Evolutionary conservation across 1,139 yeast genomes (phyloP).

Genomic region (Magnusiomyces magnusii): DNA sequence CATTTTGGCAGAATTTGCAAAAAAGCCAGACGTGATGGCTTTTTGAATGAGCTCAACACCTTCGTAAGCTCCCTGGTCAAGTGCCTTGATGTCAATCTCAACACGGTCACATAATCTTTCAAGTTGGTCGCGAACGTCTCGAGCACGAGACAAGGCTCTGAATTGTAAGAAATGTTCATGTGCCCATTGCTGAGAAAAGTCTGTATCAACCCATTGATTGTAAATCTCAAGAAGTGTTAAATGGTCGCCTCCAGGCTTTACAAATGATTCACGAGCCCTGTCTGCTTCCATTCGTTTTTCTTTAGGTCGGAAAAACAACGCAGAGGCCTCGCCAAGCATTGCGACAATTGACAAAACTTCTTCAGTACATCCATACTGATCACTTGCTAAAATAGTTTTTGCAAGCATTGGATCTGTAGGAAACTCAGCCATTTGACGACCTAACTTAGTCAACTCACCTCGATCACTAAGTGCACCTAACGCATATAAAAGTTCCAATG

Average conservation of each 20-base stretch:
- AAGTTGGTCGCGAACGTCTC: conserved; percentile 68
- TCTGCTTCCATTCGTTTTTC: conserved; percentile 63
- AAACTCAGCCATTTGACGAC: conserved; percentile 83
- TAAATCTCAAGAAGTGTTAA: conserved; percentile 65
- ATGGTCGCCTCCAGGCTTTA: conserved; percentile 66
- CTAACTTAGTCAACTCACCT: conserved; percentile 71
- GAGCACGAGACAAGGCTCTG: conserved; percentile 60
- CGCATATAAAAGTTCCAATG: conserved; percentile 73
- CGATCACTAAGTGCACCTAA: conserved; percentile 80
- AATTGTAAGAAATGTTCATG: conserved; percentile 74
- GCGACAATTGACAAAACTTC: conserved; percentile 67
- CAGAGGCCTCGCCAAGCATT: conserved; percentile 75
- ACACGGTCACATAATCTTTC: conserved; percentile 52
- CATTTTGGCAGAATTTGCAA: conserved; percentile 67
- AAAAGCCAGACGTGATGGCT: conserved; percentile 73
- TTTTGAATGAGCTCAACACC: conserved; percentile 43
- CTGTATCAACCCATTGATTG: conserved; percentile 66
- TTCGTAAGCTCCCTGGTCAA: conserved; percentile 22
- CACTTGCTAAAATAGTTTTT: conserved; percentile 60
- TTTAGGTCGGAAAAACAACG: conserved; percentile 66
- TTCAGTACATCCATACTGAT: conserved; percentile 49
- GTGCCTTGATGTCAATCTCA: conserved; percentile 38
- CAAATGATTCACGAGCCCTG: conserved; percentile 49
- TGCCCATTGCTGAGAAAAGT: conserved; percentile 77
- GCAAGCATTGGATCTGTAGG: conserved; percentile 91